Evolutionary conservation across 2,329 filamentous ascomycete genomes (phyloP).

Genomic region (Pleoardoris graminearum): DNA sequence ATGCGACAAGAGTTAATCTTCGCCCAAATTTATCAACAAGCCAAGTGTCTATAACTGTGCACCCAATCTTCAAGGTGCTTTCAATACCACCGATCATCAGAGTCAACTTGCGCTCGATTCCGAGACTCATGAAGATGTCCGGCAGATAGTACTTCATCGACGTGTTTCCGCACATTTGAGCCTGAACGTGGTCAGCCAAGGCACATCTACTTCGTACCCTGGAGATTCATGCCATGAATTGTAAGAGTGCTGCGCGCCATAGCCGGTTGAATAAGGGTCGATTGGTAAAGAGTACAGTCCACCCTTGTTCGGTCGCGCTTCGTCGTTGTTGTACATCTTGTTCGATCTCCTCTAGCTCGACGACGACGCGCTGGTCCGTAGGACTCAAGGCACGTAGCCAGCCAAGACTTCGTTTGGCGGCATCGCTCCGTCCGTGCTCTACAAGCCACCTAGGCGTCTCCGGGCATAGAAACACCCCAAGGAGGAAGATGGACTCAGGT

Average conservation of each 20-base stretch:
- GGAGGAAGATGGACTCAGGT: constrained; percentile 55
- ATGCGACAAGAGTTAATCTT: constrained; percentile 53
- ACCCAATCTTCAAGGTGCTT: constrained; percentile 61
- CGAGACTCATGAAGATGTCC: constrained; percentile 56
- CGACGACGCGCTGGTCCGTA: constrained; percentile 39
- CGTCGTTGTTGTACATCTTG: constrained; percentile 49
- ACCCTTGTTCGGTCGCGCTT: constrained; percentile 42
- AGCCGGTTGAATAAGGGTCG: constrained; percentile 55
- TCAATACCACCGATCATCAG: constrained; percentile 61
- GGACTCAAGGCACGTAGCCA: constrained; percentile 53
- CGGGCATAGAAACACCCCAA: constrained; percentile 57
- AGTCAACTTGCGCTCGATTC: constrained; percentile 53
- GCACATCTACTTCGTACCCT: neutral
- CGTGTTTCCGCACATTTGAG: constrained; percentile 62
- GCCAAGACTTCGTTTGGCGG: constrained; percentile 51
- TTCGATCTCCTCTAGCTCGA: constrained; percentile 52
- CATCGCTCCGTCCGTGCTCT: constrained; percentile 52
- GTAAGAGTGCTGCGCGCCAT: constrained; percentile 60
- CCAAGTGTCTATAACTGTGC: constrained; percentile 60
- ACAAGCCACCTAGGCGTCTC: constrained; percentile 65
- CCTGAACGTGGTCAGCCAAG: constrained; percentile 16
- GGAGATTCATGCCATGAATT: constrained; percentile 54
- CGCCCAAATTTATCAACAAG: constrained; percentile 60
- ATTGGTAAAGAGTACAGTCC: constrained; percentile 56
- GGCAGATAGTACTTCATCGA: constrained; percentile 66